phyloP scores from a whole-genome alignment of 345 rosid genomes.

The Pistacia vera region DNA sequence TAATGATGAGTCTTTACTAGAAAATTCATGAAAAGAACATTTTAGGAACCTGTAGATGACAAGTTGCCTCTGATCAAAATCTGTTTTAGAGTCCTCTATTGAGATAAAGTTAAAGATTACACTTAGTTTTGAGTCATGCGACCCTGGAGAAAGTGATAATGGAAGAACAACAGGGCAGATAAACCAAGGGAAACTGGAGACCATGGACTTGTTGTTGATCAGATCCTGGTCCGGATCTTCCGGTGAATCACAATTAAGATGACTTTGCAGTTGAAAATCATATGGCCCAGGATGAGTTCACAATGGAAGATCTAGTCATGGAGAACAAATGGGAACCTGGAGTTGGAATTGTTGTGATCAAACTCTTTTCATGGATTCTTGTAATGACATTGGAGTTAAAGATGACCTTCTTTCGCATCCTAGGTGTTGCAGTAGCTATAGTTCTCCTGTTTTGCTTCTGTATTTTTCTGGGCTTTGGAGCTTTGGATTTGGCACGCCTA shows the following conservation, averaged over 20 bases:
- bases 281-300: slow-evolving; percentile 27
- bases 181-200: slow-evolving; percentile 19
- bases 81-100: slow-evolving; percentile 11
- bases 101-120: slow-evolving; percentile 29
- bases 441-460: too few relatives aligned
- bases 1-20: slow-evolving; percentile 25
- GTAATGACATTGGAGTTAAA: slow-evolving; percentile 23
- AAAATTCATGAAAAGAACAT: slow-evolving; percentile 31
- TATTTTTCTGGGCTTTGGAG: too few relatives aligned
- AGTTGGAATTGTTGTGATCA: slow-evolving; percentile 23
- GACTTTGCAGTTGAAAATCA: slow-evolving; percentile 22
- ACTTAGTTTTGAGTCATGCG: slow-evolving; percentile 26
- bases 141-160: slow-evolving; percentile 24
- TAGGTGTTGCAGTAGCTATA: too few relatives aligned
- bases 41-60: slow-evolving; percentile 24
- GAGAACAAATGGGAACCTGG: slow-evolving; percentile 27
- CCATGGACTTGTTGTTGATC: slow-evolving; percentile 19
- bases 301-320: slow-evolving; percentile 30
- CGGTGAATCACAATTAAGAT: slow-evolving; percentile 23
- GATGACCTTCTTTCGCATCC: slow-evolving; percentile 14
- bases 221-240: slow-evolving; percentile 17
- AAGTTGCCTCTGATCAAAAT: slow-evolving; percentile 21
- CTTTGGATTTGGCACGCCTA: too few relatives aligned
- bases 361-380: slow-evolving; percentile 18
- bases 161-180: slow-evolving; percentile 24